phyloP scores from a whole-genome alignment of 148 eudicot species.

The Selenicereus undatus region DNA sequence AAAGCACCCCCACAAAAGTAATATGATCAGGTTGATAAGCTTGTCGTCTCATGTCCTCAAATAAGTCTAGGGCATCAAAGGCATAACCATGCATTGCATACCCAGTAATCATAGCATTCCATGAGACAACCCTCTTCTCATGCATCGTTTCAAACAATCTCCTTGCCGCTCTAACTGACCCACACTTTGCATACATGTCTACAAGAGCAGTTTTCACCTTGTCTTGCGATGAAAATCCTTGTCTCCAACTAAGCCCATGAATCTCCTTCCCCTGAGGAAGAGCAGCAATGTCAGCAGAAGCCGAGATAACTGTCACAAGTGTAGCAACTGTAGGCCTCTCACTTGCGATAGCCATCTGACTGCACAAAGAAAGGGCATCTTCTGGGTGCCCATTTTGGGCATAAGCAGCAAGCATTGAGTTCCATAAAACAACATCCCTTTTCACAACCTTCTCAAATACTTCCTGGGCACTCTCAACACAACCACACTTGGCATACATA shows the following conservation, averaged over 20 bases:
- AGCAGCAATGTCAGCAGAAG: conserved; percentile 62
- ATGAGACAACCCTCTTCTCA: conserved; percentile 52
- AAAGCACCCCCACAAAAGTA: conserved; percentile 73
- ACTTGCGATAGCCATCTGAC: conserved; percentile 48
- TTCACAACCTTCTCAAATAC: conserved; percentile 55
- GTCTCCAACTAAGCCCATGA: conserved; percentile 61
- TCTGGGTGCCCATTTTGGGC: conserved; percentile 75
- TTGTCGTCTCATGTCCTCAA: conserved; percentile 45
- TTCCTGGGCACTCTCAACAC: conserved; percentile 39
- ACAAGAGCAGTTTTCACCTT: conserved; percentile 60
- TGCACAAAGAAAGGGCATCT: conserved; percentile 52
- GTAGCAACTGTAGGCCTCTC: conserved; percentile 69
- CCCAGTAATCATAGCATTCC: conserved; percentile 74
- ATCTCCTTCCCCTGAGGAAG: conserved; percentile 63
- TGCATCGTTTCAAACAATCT: conserved; percentile 41
- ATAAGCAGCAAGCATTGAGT: conserved; percentile 81
- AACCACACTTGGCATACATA: conserved; percentile 83
- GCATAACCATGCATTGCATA: conserved; percentile 67
- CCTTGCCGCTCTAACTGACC: conserved; percentile 44
- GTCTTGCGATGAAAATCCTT: conserved; percentile 49
- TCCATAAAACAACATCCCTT: conserved; percentile 80
- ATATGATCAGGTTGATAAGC: conserved; percentile 57
- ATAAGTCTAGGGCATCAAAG: conserved; percentile 46
- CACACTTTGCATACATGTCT: conserved; percentile 66
- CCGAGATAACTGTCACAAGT: conserved; percentile 60